Evolutionary conservation across 257 asterid species (phyloP), one percentile per base, ranked within the genome.

Genomic region (Paulownia fortunei): DNA sequence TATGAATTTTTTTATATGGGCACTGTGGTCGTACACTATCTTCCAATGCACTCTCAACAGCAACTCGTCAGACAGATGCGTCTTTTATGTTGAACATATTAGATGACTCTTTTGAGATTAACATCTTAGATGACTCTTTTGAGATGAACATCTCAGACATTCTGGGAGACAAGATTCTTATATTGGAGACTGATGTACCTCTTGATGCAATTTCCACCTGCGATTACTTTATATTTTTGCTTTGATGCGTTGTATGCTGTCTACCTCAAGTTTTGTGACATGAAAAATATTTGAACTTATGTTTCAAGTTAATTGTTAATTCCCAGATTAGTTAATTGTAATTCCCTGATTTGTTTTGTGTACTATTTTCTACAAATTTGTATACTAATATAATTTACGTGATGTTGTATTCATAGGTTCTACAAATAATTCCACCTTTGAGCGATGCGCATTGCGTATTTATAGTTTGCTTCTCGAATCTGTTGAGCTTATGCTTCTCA

Each of bases 391-490:
- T 68, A 63, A 66, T 54, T 71, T 58, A 56, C 59, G 63, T 46
- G 51, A 37, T 69, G 46, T 63, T 79, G 75, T 52, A 80, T 86
- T 66, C 27, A 12, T 94, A 95, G 99, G 87, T 88, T 82, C 72
- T 93, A 70, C 93, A 83, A 52, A 89, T 77, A 82, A 89, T 76
- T 84, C 91, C 82, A 93, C 99, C 79, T 88, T 95, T 37, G 99
- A 95, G 77, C 96, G 94, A 59, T 95, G 99, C 81, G 99, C 99
- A 81, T 95, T 98, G 3, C 94, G 99, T 54, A 95, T 97, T 59
- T 90, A 90, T 76, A 90, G 89, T 77, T 90, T 95, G 90, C 99
- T 98, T 5, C 84, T 95, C 26, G 94, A 92, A 85, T 93, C 97
- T 66, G 99, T 93, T 63, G 97, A 90, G 85, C 93, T 93, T 76